Evolutionary conservation across 2,329 filamentous ascomycete genomes (phyloP).

Genomic region (Mollisia scopiformis): DNA sequence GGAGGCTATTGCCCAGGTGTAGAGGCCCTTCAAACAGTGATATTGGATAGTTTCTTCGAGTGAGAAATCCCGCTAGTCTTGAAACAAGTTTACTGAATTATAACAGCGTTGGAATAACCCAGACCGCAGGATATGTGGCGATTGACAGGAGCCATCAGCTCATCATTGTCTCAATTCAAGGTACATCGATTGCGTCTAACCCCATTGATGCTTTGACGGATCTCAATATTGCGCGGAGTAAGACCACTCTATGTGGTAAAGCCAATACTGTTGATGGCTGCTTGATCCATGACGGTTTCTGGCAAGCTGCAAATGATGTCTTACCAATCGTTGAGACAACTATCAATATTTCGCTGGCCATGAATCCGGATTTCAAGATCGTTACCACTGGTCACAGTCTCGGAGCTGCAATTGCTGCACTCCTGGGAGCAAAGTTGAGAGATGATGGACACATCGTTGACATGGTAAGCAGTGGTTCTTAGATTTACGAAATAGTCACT

Average conservation of each 20-base stretch:
- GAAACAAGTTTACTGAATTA: no score
- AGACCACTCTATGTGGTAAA: background rate
- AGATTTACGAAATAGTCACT: background rate
- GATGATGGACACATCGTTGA: slow-evolving; percentile 26
- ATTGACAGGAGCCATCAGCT: background rate
- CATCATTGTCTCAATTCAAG: slow-evolving; percentile 12
- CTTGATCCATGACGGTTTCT: slow-evolving; percentile 31
- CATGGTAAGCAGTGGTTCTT: slow-evolving; percentile 11
- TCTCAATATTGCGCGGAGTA: background rate
- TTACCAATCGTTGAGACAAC: slow-evolving; percentile 13
- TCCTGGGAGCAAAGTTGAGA: slow-evolving; percentile 31
- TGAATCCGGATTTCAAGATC: slow-evolving; percentile 29
- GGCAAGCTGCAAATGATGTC: slow-evolving; percentile 20
- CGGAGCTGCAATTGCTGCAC: slow-evolving; percentile 35
- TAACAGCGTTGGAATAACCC: no score
- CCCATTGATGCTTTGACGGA: background rate
- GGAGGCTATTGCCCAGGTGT: slow-evolving; percentile 25
- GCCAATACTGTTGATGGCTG: slow-evolving; percentile 4
- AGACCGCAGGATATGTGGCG: background rate
- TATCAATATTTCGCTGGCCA: background rate
- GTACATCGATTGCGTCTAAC: background rate
- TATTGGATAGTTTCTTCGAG: background rate
- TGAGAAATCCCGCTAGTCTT: no score
- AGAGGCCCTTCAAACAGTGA: slow-evolving; percentile 17
- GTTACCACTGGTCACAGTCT: slow-evolving; percentile 37